These are phyloP conservation scores for Fragilariopsis cylindrus DNA, from an alignment of 108 stramenopile genomes.

Conservation along the genomic window DNA sequence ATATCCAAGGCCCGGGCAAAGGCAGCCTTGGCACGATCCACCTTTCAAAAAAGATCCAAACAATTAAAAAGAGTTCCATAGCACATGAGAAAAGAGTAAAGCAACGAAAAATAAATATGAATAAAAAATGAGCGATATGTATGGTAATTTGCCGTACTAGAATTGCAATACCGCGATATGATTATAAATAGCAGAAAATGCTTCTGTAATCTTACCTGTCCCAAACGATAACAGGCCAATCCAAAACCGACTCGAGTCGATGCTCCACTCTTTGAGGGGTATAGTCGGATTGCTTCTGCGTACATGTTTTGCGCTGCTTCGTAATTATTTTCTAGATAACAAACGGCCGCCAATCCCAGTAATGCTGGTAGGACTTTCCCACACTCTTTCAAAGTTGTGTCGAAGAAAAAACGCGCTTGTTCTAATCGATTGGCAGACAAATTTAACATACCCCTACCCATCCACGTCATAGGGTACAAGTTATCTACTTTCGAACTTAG, in stretches of 20 bases:
- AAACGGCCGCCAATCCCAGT: conserved; percentile 80
- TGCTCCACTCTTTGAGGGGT: conserved; percentile 48
- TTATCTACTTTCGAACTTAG: conserved; percentile 70
- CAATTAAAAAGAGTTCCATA: background rate
- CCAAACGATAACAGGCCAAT: conserved; percentile 77
- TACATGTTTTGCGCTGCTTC: conserved; percentile 61
- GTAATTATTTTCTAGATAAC: conserved; percentile 66
- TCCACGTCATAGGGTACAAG: conserved; percentile 87
- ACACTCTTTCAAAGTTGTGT: conserved; percentile 70
- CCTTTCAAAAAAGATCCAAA: conserved; percentile 5
- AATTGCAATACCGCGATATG: too few relatives aligned
- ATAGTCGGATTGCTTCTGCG: conserved; percentile 64
- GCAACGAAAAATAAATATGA: background rate
- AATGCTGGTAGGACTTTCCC: conserved; percentile 80
- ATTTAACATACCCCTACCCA: conserved; percentile 79
- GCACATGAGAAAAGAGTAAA: background rate
- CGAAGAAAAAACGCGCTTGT: conserved; percentile 84
- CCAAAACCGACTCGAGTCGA: conserved; percentile 78
- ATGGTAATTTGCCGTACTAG: too few relatives aligned
- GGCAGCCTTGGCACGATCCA: conserved; percentile 85
- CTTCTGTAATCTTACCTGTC: conserved; percentile 47
- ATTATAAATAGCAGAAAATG: background rate
- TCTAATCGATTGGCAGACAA: conserved; percentile 50
- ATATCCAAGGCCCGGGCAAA: conserved; percentile 74
- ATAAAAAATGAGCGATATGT: background rate